A percentile compares a stretch with the other conserved stretches of the same genome.
Evolutionary conservation across 495 filamentous ascomycete species (phyloP).

Genomic region (Xylaria cubensis): DNA sequence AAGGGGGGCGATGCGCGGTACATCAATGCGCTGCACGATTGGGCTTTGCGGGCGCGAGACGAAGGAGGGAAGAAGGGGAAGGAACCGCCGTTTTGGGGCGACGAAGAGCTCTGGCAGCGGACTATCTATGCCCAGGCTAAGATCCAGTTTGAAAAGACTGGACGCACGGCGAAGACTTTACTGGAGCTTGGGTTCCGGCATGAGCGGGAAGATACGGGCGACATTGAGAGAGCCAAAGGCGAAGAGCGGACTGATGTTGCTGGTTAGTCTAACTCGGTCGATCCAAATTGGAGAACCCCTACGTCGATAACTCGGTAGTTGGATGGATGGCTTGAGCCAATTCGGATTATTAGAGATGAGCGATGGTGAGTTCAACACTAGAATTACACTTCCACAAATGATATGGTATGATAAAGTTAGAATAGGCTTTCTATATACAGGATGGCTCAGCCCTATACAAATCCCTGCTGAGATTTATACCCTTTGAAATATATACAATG

Average conservation of each 20-base stretch:
- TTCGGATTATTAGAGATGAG: neutral
- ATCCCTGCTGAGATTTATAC: neutral
- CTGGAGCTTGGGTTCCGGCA: slow-evolving; percentile 53
- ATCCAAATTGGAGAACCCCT: neutral
- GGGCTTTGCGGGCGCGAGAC: slow-evolving; percentile 48
- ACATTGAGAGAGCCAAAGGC: slow-evolving; percentile 5
- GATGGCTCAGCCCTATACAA: neutral
- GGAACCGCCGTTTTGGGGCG: slow-evolving; percentile 69
- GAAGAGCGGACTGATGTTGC: slow-evolving; percentile 8
- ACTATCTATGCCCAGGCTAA: slow-evolving; percentile 51
- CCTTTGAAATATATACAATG: slow-evolving; percentile 1
- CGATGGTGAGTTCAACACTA: neutral
- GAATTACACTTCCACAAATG: neutral
- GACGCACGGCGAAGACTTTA: slow-evolving; percentile 49
- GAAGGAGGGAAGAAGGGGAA: slow-evolving; percentile 53
- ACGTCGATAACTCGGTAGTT: neutral
- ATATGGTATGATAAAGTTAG: neutral
- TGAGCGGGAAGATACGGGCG: slow-evolving; percentile 25
- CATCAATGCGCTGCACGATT: slow-evolving; percentile 72
- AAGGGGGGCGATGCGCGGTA: slow-evolving; percentile 73
- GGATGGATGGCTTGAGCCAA: neutral
- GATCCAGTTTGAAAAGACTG: slow-evolving; percentile 51
- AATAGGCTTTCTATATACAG: neutral
- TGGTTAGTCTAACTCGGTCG: neutral
- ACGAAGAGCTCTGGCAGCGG: slow-evolving; percentile 67